phyloP scores from a whole-genome alignment of 2,329 filamentous ascomycete species.

The Stenocarpella maydis region DNA sequence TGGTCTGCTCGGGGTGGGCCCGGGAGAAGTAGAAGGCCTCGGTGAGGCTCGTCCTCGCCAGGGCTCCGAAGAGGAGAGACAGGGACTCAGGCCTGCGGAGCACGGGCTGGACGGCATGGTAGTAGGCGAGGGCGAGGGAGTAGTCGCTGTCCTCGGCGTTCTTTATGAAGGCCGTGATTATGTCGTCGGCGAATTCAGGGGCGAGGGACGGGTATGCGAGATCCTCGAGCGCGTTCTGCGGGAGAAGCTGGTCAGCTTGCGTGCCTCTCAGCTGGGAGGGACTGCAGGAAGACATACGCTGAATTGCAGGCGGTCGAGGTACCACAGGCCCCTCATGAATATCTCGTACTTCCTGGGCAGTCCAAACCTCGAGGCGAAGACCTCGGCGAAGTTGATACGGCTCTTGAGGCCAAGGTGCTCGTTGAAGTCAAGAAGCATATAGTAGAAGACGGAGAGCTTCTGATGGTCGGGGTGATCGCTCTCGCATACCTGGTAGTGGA shows the following conservation, averaged over 20 bases:
- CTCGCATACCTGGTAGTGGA: constrained; percentile 75
- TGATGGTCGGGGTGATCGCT: constrained; percentile 73
- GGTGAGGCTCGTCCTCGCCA: constrained; percentile 71
- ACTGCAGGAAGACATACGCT: constrained; percentile 52
- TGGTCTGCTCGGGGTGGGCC: constrained; percentile 67
- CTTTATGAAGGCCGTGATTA: constrained; percentile 73
- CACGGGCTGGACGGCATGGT: constrained; percentile 76
- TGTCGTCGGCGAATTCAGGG: constrained; percentile 85
- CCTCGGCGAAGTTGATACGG: constrained; percentile 58
- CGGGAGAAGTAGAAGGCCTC: constrained; percentile 80
- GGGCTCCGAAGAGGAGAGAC: constrained; percentile 72
- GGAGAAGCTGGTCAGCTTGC: not conserved
- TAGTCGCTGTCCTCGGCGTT: constrained; percentile 67
- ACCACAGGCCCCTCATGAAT: constrained; percentile 84
- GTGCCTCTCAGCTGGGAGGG: not conserved
- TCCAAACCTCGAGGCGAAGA: constrained; percentile 69
- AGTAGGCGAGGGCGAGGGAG: constrained; percentile 78
- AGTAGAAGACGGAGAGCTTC: constrained; percentile 85
- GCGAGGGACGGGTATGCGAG: constrained; percentile 82
- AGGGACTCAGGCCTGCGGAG: constrained; percentile 71
- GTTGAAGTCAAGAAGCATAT: constrained; percentile 80
- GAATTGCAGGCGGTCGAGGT: constrained; percentile 77
- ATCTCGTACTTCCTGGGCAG: constrained; percentile 80
- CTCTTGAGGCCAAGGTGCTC: constrained; percentile 50
- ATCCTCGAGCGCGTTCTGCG: constrained; percentile 73